Conservation (phyloP, 1,139 yeast species). For the Taiozyma sp. region DNA sequence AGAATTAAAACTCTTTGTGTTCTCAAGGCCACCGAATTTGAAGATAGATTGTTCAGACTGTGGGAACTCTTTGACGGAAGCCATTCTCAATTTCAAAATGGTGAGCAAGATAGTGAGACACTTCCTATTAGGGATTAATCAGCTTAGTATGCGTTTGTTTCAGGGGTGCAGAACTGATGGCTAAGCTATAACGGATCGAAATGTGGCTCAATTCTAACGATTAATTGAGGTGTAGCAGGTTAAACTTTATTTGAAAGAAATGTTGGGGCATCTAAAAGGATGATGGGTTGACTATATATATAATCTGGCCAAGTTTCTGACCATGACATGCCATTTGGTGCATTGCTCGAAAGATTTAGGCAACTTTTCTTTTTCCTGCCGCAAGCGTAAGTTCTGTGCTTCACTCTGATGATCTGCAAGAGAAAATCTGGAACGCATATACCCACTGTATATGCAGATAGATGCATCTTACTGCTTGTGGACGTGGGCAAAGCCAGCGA, state of each 20-base stretch:
- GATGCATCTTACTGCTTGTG: neutral
- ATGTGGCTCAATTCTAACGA: neutral
- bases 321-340: neutral
- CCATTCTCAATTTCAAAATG: conserved; percentile 5
- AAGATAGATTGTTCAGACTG: conserved; percentile 6
- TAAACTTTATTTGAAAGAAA: neutral
- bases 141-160: neutral
- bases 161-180: neutral
- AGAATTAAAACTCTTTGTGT: neutral
- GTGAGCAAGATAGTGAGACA: neutral
- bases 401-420: conserved; percentile 6
- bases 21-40: conserved; percentile 1
- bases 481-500: neutral
- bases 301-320: neutral
- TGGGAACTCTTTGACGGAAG: conserved; percentile 16
- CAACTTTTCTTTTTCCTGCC: neutral
- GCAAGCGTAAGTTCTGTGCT: conserved; percentile 1
- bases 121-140: neutral
- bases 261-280: neutral
- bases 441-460: neutral
- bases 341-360: neutral
- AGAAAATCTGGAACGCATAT: neutral
- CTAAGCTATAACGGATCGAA: neutral
- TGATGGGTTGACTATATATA: neutral
- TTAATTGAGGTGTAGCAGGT: neutral